These are phyloP conservation scores for Phytopythium cucurbitacearum DNA, from an alignment of 352 stramenopile genomes.

Conservation along the genomic window DNA sequence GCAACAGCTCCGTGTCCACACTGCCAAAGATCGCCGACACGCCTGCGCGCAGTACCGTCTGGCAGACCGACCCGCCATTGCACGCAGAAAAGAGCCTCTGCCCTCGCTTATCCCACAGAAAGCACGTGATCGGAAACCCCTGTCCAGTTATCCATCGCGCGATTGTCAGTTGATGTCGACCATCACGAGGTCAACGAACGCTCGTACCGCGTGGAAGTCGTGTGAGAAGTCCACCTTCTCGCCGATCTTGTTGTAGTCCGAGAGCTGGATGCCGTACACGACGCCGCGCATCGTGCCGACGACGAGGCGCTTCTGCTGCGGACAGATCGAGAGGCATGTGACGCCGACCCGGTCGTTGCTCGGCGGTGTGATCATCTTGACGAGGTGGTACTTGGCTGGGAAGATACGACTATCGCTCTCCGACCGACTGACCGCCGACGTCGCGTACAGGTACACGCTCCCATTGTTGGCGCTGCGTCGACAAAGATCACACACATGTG, in stretches of 20 bases:
- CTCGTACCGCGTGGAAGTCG: constrained; percentile 64
- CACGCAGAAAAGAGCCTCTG: constrained; percentile 78
- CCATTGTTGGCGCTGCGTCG: constrained; percentile 61
- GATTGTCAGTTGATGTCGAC: not conserved
- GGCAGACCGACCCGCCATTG: constrained; percentile 70
- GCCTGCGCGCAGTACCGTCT: constrained; percentile 70
- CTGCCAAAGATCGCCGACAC: constrained; percentile 84
- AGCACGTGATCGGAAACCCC: constrained; percentile 76
- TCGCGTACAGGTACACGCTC: constrained; percentile 80
- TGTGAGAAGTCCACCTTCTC: constrained; percentile 88
- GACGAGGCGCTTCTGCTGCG: constrained; percentile 73
- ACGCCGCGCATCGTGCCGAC: constrained; percentile 75
- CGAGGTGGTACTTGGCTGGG: constrained; percentile 69
- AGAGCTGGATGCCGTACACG: constrained; percentile 77
- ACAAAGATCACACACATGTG: constrained; percentile 2
- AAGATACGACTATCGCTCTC: constrained; percentile 26
- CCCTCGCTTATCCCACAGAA: constrained; percentile 73
- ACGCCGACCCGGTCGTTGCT: constrained; percentile 68
- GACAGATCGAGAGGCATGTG: constrained; percentile 76
- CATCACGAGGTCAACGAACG: not conserved
- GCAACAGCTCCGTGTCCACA: constrained; percentile 74
- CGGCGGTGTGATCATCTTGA: constrained; percentile 84
- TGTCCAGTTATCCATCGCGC: constrained; percentile 1
- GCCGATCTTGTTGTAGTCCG: constrained; percentile 85
- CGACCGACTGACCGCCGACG: constrained; percentile 31